Conservation (phyloP, 2,329 filamentous ascomycete species). For the Calonectria pauciramosa region DNA sequence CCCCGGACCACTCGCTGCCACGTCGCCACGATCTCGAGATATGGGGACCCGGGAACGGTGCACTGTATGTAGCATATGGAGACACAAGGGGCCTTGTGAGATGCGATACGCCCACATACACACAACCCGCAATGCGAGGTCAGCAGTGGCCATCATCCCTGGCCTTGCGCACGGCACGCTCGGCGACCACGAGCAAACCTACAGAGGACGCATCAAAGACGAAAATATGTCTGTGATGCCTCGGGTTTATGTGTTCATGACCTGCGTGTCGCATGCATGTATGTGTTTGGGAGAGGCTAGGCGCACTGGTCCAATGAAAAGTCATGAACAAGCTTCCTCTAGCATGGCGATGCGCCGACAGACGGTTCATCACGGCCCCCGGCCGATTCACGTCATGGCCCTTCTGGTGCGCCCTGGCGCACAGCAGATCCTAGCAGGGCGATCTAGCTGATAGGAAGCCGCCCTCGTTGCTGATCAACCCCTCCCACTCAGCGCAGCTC, state of each 20-base stretch:
- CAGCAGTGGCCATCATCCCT: constrained; percentile 18
- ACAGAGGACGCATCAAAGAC: neutral
- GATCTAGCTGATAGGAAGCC: constrained; percentile 23
- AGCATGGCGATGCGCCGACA: neutral
- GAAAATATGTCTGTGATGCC: constrained; percentile 10
- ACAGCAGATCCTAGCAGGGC: constrained; percentile 26
- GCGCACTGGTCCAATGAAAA: neutral
- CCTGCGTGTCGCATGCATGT: neutral
- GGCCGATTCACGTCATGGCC: constrained; percentile 34
- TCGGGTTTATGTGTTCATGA: neutral
- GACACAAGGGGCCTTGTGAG: constrained; percentile 7
- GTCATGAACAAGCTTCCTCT: neutral
- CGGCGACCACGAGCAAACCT: constrained; percentile 12
- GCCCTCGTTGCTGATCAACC: constrained; percentile 22
- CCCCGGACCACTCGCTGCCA: constrained; percentile 21
- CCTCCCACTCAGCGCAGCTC: constrained; percentile 7
- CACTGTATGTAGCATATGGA: constrained; percentile 16
- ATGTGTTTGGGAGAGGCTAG: constrained; percentile 6
- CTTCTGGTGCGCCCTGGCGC: constrained; percentile 25
- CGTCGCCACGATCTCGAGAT: constrained; percentile 22
- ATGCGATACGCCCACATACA: constrained; percentile 16
- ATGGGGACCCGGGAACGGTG: constrained; percentile 21
- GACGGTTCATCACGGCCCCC: neutral
- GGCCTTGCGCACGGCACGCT: constrained; percentile 14
- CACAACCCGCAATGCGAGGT: constrained; percentile 19